A percentile compares a stretch with the other conserved stretches of the same genome.
phyloP scores from a whole-genome alignment of 345 rosid species.

The Rhodomyrtus tomentosa region DNA sequence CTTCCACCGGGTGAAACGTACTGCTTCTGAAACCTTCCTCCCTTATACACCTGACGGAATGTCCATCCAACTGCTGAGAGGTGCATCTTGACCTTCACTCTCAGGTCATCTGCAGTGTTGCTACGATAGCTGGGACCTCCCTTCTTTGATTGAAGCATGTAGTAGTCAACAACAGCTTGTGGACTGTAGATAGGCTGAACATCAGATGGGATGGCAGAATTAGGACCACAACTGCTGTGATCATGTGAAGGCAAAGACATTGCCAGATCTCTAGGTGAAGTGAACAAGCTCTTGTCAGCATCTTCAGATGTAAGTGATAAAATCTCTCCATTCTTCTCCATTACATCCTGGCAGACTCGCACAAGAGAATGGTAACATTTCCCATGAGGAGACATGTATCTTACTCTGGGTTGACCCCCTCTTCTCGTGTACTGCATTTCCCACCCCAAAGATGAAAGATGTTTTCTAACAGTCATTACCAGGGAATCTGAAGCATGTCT shows the following conservation, averaged over 20 bases:
- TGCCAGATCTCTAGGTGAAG: neutral
- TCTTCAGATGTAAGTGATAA: neutral
- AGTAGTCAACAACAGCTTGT: conserved; percentile 33
- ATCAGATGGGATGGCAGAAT: neutral
- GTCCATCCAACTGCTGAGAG: conserved; percentile 42
- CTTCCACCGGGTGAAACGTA: conserved; percentile 28
- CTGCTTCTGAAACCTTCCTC: conserved; percentile 8
- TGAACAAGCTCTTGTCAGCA: neutral
- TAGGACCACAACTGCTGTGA: neutral
- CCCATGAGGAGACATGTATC: conserved; percentile 28
- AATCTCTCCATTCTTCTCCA: neutral
- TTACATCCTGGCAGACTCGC: conserved; percentile 11
- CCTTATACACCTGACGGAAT: neutral
- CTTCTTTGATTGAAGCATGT: neutral
- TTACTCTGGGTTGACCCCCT: neutral
- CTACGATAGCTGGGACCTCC: neutral
- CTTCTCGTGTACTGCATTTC: conserved; percentile 3
- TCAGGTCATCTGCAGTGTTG: neutral
- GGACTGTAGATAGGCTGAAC: conserved; percentile 28
- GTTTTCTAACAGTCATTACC: conserved; percentile 5
- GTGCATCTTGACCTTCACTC: conserved; percentile 29
- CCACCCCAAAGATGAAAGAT: conserved; percentile 24
- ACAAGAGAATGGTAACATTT: conserved; percentile 16
- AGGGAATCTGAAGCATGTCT: neutral
- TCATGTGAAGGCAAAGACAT: neutral